These are phyloP conservation scores for Petunia hybrid DNA, from an alignment of 305 asterid genomes.

Conservation along the genomic window DNA sequence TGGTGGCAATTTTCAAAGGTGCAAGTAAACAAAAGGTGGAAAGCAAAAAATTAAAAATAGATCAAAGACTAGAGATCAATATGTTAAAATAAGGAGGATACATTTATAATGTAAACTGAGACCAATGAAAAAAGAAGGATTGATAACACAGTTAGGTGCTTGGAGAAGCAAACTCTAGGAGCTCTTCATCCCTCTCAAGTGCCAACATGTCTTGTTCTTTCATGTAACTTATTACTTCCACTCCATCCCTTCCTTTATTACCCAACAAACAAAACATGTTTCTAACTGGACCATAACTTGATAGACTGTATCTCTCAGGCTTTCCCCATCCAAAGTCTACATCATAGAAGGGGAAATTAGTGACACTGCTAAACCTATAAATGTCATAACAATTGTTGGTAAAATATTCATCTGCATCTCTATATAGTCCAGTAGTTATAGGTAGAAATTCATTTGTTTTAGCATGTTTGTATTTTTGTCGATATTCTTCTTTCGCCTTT, in stretches of 20 bases:
- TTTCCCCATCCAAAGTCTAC: constrained; percentile 36
- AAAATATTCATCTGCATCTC: too few species aligned
- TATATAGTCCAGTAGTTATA: neutral
- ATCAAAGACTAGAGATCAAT: too few species aligned
- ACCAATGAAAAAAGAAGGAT: too few species aligned
- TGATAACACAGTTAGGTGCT: neutral
- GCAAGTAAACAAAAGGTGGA: too few species aligned
- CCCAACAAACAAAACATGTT: neutral
- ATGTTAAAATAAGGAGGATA: too few species aligned
- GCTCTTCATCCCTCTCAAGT: neutral
- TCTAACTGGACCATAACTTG: neutral
- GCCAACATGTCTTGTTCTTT: neutral
- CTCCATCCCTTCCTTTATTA: neutral
- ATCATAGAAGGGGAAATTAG: neutral
- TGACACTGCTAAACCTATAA: neutral
- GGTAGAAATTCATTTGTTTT: neutral
- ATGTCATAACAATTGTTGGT: neutral
- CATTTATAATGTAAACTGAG: too few species aligned
- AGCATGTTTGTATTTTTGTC: neutral
- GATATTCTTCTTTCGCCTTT: neutral
- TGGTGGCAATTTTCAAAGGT: too few species aligned
- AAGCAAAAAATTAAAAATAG: too few species aligned
- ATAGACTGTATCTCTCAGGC: neutral
- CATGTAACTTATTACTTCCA: neutral
- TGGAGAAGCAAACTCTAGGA: constrained; percentile 9